Base-by-base conservation (phyloP, 192 early-diverging fungal species). In the Coemansia reversa region DNA sequence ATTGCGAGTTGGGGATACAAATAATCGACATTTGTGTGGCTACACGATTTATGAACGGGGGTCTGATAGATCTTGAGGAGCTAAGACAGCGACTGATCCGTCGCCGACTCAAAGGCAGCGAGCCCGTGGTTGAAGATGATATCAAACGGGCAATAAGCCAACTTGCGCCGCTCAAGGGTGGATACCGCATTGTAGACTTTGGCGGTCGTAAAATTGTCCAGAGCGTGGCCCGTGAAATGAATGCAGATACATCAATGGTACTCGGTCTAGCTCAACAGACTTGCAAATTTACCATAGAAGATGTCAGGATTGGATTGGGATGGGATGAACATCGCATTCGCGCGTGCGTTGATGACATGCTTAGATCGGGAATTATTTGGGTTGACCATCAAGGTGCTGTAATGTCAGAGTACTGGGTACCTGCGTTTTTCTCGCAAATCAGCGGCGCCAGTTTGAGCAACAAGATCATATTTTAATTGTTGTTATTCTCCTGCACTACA, bases 1-100 rank as follows among this genome's bases (percentile, higher is more conserved):
- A 98, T 77, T 97, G 94, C 66, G 94, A 97, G 54, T 84, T 98
- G 4, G 92, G 89, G 0, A 88, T 98, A n/a, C 94, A 96, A 58
- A 91, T 96, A 32, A 91, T 90, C 48, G 93, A 95, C 55, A 87
- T 92, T 0, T 98, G 95, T 66, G 85, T 96, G 11, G 84, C 88
- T 23, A 95, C 93, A 2, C 68, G 94, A 51, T 85, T 85, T 25
- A 65, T 86, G 19, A 97, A 96, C 70, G 96, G 96, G 7, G 96
- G 96, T 3, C 77, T 98, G 22, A 92, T 96, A 62, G 94, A 93
- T 19, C 51, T 98, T 7, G 84, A 79, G 9, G 95, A 96, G 49
- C 76, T 98, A 35, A 88, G 87, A 33, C 76, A 81, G 19, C 72
- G 85, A 47, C 75, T 98, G 3, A 88, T 90, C 28, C 69, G 75